A percentile compares a stretch with the other conserved stretches of the same genome.
Evolutionary conservation across 345 rosid genomes (phyloP).

Genomic region (Corymbia maculata): DNA sequence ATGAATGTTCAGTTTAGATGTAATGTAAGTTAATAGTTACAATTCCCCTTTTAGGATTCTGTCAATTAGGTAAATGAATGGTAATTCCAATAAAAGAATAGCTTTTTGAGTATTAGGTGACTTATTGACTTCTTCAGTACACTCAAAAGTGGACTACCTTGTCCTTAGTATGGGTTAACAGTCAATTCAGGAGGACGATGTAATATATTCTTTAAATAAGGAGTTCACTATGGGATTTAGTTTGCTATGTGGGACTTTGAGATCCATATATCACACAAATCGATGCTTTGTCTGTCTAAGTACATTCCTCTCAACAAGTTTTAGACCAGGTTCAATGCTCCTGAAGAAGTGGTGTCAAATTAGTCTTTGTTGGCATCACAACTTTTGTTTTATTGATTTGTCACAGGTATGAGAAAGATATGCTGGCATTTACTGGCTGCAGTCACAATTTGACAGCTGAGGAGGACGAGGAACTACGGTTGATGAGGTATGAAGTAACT

Average conservation of each 20-base stretch:
- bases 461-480: slow-evolving; percentile 71
- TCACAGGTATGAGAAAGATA: slow-evolving; percentile 88
- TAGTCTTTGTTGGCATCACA: neutral
- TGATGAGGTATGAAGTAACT: slow-evolving; percentile 74
- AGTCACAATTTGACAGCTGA: slow-evolving; percentile 74
- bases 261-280: neutral
- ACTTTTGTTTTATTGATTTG: neutral
- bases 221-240: neutral
- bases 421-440: slow-evolving; percentile 99
- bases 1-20: neutral
- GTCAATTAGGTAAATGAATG: neutral
- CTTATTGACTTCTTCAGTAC: neutral
- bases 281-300: neutral
- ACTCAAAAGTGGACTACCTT: neutral
- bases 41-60: neutral
- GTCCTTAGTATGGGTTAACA: neutral
- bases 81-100: neutral
- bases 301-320: neutral
- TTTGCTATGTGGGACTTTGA: neutral
- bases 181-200: neutral
- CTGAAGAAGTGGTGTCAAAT: neutral
- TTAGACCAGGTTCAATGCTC: neutral
- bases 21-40: neutral
- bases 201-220: neutral
- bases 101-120: neutral